Conservation (phyloP, 495 filamentous ascomycete genomes). For the Penicillium silybi region DNA sequence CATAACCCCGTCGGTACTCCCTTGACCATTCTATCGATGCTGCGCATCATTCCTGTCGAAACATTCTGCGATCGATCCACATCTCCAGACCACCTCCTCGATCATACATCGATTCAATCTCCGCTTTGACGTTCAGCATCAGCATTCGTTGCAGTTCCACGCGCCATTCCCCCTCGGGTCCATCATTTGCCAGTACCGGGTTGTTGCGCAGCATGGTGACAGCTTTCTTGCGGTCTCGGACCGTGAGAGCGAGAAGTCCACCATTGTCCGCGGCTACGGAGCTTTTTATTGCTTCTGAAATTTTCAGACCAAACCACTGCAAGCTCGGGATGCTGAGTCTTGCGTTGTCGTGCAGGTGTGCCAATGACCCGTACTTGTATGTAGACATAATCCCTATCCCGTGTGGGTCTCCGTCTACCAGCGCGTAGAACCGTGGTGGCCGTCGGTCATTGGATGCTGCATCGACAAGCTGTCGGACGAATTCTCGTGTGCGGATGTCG, state of each 20-base stretch:
- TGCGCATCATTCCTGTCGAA: constrained; percentile 16
- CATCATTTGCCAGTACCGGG: constrained; percentile 43
- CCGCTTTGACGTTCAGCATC: constrained; percentile 79
- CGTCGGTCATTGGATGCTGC: constrained; percentile 10
- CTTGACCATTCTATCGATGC: background rate
- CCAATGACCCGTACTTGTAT: constrained; percentile 79
- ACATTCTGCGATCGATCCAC: constrained; percentile 59
- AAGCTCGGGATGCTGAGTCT: constrained; percentile 54
- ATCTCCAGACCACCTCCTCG: constrained; percentile 51
- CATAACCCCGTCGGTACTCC: background rate
- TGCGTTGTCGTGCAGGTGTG: constrained; percentile 66
- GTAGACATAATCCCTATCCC: constrained; percentile 82
- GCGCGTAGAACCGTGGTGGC: constrained; percentile 52
- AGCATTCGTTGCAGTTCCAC: constrained; percentile 81
- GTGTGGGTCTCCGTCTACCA: constrained; percentile 86
- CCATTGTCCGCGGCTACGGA: constrained; percentile 24
- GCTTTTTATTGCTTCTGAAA: constrained; percentile 49
- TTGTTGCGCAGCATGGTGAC: constrained; percentile 57
- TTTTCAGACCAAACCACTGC: constrained; percentile 71
- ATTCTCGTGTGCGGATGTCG: constrained; percentile 73
- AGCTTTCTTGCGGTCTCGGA: constrained; percentile 65
- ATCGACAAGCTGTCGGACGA: constrained; percentile 43
- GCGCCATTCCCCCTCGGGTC: constrained; percentile 51
- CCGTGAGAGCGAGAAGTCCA: constrained; percentile 52
- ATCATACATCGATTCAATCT: constrained; percentile 79